A percentile compares a stretch with the other conserved stretches of the same genome.
Conservation (phyloP, 2,329 filamentous ascomycete species). For the Trichophyton simii region DNA sequence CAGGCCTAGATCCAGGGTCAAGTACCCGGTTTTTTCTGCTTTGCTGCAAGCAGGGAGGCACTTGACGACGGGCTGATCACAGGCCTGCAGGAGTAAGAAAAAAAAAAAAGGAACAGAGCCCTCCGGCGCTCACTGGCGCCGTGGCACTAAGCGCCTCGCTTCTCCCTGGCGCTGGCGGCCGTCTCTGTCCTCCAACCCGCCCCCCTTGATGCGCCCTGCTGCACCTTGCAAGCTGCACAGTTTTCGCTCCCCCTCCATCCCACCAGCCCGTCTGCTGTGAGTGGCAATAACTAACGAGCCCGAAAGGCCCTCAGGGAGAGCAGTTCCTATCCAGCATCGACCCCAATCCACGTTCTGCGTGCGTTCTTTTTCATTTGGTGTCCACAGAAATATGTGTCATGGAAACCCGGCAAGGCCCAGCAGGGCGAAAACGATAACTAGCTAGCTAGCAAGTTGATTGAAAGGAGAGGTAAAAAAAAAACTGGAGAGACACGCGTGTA, state of each 20-base stretch:
- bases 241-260: background rate
- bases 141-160: background rate
- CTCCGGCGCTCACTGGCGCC: background rate
- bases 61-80: too few species aligned
- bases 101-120: background rate
- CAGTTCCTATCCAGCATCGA: slow-evolving; percentile 2
- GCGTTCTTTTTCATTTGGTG: background rate
- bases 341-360: background rate
- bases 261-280: background rate
- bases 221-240: background rate
- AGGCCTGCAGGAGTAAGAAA: too few species aligned
- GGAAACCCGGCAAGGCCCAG: background rate
- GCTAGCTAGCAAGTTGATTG: background rate
- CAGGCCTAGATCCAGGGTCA: background rate
- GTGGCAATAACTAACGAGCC: background rate
- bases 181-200: background rate
- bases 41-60: background rate
- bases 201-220: background rate
- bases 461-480: background rate
- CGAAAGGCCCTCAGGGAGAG: background rate
- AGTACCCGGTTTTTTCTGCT: too few species aligned
- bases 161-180: background rate
- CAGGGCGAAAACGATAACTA: too few species aligned
- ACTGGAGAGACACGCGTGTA: background rate
- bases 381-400: background rate